A percentile compares a stretch with the other conserved stretches of the same genome.
These are phyloP conservation scores for Beauveria sp. DNA, from an alignment of 2,329 filamentous ascomycete genomes.

Conservation along the genomic window DNA sequence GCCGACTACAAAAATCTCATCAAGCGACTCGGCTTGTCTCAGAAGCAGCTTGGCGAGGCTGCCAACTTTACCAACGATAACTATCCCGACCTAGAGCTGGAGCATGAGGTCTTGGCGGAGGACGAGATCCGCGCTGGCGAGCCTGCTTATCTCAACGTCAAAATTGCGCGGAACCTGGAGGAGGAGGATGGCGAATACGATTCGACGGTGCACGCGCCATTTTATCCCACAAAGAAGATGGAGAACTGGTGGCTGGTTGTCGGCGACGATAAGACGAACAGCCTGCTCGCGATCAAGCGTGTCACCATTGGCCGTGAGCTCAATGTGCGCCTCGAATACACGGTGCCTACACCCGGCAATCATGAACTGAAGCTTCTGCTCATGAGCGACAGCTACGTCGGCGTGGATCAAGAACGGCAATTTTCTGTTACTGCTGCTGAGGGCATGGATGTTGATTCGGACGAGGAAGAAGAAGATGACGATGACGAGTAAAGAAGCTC, in stretches of 20 bases:
- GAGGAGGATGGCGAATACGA: conserved; percentile 62
- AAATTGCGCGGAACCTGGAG: conserved; percentile 76
- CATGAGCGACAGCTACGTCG: conserved; percentile 96
- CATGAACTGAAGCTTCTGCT: conserved; percentile 86
- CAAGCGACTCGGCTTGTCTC: conserved; percentile 68
- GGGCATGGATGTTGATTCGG: conserved; percentile 88
- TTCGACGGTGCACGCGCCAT: conserved; percentile 83
- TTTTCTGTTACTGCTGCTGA: conserved; percentile 83
- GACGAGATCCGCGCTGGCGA: conserved; percentile 74
- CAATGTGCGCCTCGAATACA: conserved; percentile 77
- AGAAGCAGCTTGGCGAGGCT: conserved; percentile 78
- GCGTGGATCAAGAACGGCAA: conserved; percentile 89
- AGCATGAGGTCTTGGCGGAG: conserved; percentile 76
- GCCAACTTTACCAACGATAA: conserved; percentile 93
- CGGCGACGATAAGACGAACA: conserved; percentile 84
- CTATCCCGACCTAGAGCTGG: conserved; percentile 89
- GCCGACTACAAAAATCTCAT: conserved; percentile 70
- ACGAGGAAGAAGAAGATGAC: conserved; percentile 54
- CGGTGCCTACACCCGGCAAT: conserved; percentile 73
- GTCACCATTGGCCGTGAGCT: conserved; percentile 77
- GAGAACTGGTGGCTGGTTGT: conserved; percentile 99
- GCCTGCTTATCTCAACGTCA: conserved; percentile 74
- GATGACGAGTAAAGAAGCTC: conserved; percentile 19
- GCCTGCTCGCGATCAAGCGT: conserved; percentile 85
- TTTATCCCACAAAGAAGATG: conserved; percentile 85